Evolutionary conservation across 768 basidiomycete species (phyloP), one percentile per base, ranked within the genome.

Genomic region (Rhodotorula toruloides): DNA sequence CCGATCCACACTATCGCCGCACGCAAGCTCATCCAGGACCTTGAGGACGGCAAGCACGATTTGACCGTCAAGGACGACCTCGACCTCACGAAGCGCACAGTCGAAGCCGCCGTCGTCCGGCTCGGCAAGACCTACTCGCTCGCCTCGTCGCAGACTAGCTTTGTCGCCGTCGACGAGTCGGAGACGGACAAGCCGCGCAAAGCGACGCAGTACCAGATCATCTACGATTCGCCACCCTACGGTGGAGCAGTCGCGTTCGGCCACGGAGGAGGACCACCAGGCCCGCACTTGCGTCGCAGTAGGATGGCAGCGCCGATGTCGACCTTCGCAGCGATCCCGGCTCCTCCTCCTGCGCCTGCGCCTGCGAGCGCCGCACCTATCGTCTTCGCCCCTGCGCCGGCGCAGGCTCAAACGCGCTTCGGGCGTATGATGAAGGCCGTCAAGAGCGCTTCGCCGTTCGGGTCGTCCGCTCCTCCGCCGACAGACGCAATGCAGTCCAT

Each of bases 1-100:
- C 40, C 64, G 14, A 73, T 86, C 34, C 86, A 86, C 71, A 80
- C 81, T 0, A 76, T 86, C 44, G 81, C 83, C 10, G 85, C 84
- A 3, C 81, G 82, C 62, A 76, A 77, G 21, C 77, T 86, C 36
- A 82, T 86, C n/a, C 80, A 80, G 69, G 83, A 83, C 25, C 74
- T 84, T 48, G 79, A 81, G 52, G 80, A 80, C 19, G 68, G 58
- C 13, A 13, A 36, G 43, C 27, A 32, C 61, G 65, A 8, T 72
- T 31, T 60, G 21, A 5, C 43, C 21, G 25, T n/a, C 16, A n/a
- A 14, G 34, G 31, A 80, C 79, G 8, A 66, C 57, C 16, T 66
- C 78, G 9, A 54, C 74, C 77, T 2, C 74, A 76, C 3, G 79
- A 78, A 0, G 77, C 80, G 31, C 72, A 80, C 36, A 77, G 77